Conservation (phyloP, 306 rosid species). For the Glycine latifolia region DNA sequence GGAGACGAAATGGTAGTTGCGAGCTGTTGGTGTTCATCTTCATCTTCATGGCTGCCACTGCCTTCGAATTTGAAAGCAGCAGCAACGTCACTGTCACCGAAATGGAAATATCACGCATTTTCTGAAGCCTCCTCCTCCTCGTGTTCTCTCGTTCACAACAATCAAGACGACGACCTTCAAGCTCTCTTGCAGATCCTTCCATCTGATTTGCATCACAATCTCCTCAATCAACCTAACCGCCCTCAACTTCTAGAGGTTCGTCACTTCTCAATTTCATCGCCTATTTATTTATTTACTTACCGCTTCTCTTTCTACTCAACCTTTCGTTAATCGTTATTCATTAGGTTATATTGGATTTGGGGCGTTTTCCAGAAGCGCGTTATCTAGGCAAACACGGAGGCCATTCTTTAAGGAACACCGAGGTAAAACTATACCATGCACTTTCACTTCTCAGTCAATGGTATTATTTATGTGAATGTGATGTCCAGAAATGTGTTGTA, state of each 20-base stretch:
- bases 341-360: slow-evolving; percentile 75
- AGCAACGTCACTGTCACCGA: neutral
- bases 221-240: slow-evolving; percentile 58
- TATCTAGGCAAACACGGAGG: slow-evolving; percentile 62
- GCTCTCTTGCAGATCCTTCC: slow-evolving; percentile 72
- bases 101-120: slow-evolving; percentile 5
- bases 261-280: neutral
- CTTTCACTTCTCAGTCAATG: neutral
- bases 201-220: slow-evolving; percentile 63
- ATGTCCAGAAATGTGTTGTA: neutral
- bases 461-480: neutral
- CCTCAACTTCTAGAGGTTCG: slow-evolving; percentile 62
- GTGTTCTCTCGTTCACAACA: slow-evolving; percentile 36
- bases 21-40: neutral
- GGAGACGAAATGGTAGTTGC: slow-evolving; percentile 23
- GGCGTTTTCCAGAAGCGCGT: slow-evolving; percentile 75
- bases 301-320: neutral
- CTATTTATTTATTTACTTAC: neutral
- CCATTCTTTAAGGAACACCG: slow-evolving; percentile 55
- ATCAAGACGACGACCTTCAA: slow-evolving; percentile 57
- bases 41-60: neutral
- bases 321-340: neutral
- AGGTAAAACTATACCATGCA: slow-evolving; percentile 45
- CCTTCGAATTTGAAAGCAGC: slow-evolving; percentile 30
- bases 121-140: neutral